Evolutionary conservation across 345 rosid species (phyloP).

Genomic region (Melastoma malabathricum): DNA sequence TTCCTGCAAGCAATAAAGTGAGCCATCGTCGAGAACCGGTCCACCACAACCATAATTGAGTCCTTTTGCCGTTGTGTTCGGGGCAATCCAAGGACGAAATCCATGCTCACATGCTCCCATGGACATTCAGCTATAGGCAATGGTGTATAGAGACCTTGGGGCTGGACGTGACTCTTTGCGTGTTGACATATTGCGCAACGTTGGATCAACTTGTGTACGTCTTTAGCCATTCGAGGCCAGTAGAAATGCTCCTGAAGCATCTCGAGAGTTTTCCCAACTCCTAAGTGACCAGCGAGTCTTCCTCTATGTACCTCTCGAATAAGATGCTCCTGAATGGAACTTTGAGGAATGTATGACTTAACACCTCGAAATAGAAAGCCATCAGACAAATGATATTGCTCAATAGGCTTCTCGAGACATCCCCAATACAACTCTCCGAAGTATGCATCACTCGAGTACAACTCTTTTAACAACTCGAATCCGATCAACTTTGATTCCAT

Average conservation of each 20-base stretch:
- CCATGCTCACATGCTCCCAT: too few relatives aligned
- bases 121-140: too few relatives aligned
- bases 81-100: slow-evolving; percentile 3
- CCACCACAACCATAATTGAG: slow-evolving; percentile 1
- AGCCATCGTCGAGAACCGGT: neutral
- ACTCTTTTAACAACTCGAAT: slow-evolving; percentile 1
- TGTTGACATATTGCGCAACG: neutral
- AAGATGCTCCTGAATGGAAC: neutral
- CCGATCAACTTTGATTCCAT: slow-evolving; percentile 3
- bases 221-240: slow-evolving; percentile 3
- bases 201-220: neutral
- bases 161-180: neutral
- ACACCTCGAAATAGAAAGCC: neutral
- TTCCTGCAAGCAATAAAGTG: too few relatives aligned
- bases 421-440: neutral
- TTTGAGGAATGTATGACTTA: neutral
- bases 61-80: slow-evolving; percentile 1
- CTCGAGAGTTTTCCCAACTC: neutral
- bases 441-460: slow-evolving; percentile 1
- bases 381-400: neutral
- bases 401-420: neutral
- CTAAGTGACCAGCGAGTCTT: slow-evolving; percentile 2
- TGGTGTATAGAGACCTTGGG: slow-evolving; percentile 5
- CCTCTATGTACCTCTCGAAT: neutral
- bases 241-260: neutral